Evolutionary conservation across 306 rosid species (phyloP).

Genomic region (Acacia acuminata): DNA sequence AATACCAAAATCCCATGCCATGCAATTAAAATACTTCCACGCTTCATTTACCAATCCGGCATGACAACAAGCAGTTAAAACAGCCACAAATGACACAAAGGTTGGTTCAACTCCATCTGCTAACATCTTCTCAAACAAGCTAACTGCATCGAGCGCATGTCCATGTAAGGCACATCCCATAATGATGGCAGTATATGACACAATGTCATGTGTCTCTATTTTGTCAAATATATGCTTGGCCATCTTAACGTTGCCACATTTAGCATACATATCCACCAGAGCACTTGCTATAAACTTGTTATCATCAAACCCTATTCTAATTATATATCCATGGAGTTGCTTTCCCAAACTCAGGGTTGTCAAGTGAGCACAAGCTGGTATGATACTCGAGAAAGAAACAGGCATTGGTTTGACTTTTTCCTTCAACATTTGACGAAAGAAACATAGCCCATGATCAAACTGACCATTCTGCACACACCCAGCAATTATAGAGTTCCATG

Average conservation of each 20-base stretch:
- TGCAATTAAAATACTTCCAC: conserved; percentile 69
- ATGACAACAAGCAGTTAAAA: conserved; percentile 86
- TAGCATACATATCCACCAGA: conserved; percentile 89
- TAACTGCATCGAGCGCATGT: conserved; percentile 74
- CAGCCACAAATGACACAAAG: conserved; percentile 69
- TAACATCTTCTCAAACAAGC: conserved; percentile 69
- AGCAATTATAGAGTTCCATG: conserved; percentile 86
- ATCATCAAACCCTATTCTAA: conserved; percentile 54
- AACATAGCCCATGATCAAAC: too few species aligned
- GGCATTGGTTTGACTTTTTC: conserved; percentile 53
- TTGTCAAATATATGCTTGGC: conserved; percentile 62
- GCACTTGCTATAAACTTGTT: conserved; percentile 75
- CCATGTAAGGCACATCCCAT: conserved; percentile 96
- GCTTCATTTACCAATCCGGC: conserved; percentile 80
- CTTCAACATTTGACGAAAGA: too few species aligned
- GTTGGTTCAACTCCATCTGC: conserved; percentile 60
- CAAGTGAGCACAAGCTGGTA: conserved; percentile 88
- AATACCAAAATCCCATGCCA: conserved; percentile 56
- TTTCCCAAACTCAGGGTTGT: conserved; percentile 75
- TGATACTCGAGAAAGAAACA: conserved; percentile 72
- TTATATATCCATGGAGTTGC: conserved; percentile 81
- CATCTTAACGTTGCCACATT: conserved; percentile 72
- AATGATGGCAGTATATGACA: conserved; percentile 88
- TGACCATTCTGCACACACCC: conserved; percentile 75
- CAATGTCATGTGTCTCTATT: conserved; percentile 63